Base-by-base conservation (phyloP, 495 filamentous ascomycete species). In the Monascus purpureus region DNA sequence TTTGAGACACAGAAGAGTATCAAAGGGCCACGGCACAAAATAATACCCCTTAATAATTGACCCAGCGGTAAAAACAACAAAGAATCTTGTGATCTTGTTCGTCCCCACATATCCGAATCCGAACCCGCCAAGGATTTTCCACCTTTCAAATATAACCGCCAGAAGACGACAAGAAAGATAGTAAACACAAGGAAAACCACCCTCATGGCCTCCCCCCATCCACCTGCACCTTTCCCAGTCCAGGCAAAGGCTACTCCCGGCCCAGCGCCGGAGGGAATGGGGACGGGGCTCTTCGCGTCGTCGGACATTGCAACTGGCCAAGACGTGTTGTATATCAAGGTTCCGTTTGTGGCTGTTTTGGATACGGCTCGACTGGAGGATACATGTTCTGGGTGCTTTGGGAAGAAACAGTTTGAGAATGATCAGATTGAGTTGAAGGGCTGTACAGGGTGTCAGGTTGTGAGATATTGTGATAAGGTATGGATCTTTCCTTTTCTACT, bases 381-480 rank as follows among this genome's bases (percentile, higher is more conserved):
- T 37, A 58, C 58, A 5, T 69, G 65, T 32, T 52, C 61, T 17
- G 58, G 50, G 15, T 69, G 65, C 31, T 57, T 59, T 38, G 46
- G 61, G 12, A 51, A 47, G 33, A 46, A 39, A 16, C 43, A 52
- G 13, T 30, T 50, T 24, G 33, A 19, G 34, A 50, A 50, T 9
- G 31, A 23, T 11, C 43, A 32, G 1, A 32, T 36, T 19, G 39
- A 47, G n/a, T 33, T 77, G 16, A 70, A 63, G 38, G 61, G 57
- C 17, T 85, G 80, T 49, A 60, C 60, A 0, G 70, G 68, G 0
- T 85, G 80, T 52, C 66, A 59, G 29, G 53, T 66, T 8, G 67
- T 74, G 0, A 68, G 62, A 35, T 85, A 80, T 48, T 85, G 80
- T 47, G 64, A 67, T 29, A 72, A 71, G 62, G 74, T 79, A 41